phyloP scores from a whole-genome alignment of 1,284 basidiomycete genomes.

The Pseudozyma flocculosa region DNA sequence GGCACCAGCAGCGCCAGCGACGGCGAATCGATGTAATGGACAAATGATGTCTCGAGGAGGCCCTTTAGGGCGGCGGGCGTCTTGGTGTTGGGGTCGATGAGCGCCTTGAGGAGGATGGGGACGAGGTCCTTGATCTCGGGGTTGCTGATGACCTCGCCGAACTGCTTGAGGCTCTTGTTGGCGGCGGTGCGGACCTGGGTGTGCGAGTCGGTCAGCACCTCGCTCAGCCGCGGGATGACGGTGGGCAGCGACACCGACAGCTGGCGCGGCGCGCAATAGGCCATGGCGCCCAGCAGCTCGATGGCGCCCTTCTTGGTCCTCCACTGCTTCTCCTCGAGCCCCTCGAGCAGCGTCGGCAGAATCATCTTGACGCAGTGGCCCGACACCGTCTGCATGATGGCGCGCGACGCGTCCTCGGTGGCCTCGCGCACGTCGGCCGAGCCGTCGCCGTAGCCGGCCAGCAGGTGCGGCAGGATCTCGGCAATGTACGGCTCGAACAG shows the following conservation, averaged over 20 bases:
- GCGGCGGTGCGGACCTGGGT: conserved; percentile 91
- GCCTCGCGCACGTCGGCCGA: conserved; percentile 89
- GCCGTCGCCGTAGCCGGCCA: conserved; percentile 86
- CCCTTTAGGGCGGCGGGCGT: conserved; percentile 79
- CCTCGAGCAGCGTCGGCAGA: conserved; percentile 82
- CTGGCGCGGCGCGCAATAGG: conserved; percentile 94
- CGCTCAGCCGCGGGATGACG: conserved; percentile 91
- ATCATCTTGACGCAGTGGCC: conserved; percentile 77
- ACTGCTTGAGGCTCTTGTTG: conserved; percentile 93
- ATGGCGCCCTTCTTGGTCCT: conserved; percentile 97
- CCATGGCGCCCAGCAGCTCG: conserved; percentile 97
- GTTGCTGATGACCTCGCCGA: conserved; percentile 71
- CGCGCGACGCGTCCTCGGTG: conserved; percentile 84
- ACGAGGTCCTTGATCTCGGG: conserved; percentile 87
- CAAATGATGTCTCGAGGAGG: conserved; percentile 90
- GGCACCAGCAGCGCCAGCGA: conserved; percentile 95
- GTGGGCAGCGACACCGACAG: conserved; percentile 92
- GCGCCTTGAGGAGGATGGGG: conserved; percentile 87
- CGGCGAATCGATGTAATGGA: conserved; percentile 97
- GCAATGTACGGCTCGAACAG: conserved; percentile 94
- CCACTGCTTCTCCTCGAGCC: conserved; percentile 98
- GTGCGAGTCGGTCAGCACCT: conserved; percentile 94
- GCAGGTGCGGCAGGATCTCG: conserved; percentile 77
- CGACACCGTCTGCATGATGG: conserved; percentile 87
- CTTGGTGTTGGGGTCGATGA: conserved; percentile 88